Percentiles rank a stretch among this genome's conserved stretches.
Evolutionary conservation across 2,329 filamentous ascomycete species (phyloP).

Genomic region (Lomentospora prolificans): DNA sequence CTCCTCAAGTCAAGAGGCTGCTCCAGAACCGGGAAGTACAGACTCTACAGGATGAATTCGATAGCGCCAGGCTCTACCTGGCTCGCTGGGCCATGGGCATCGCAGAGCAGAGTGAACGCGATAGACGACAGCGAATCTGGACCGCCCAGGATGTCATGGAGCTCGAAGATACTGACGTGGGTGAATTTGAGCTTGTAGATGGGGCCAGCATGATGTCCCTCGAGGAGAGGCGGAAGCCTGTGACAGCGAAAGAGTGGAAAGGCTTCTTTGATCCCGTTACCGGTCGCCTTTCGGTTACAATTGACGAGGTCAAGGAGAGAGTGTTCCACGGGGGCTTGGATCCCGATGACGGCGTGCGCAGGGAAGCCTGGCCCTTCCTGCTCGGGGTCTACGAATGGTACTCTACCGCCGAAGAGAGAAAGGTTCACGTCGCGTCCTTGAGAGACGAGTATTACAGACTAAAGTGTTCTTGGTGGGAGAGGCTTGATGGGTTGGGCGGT

Average conservation of each 20-base stretch:
- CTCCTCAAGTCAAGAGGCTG: slow-evolving; percentile 75
- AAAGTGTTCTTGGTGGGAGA: slow-evolving; percentile 95
- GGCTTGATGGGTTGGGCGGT: slow-evolving; percentile 71
- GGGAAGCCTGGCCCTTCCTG: slow-evolving; percentile 93
- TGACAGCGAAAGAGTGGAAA: slow-evolving; percentile 84
- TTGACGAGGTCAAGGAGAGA: slow-evolving; percentile 93
- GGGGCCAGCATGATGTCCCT: slow-evolving; percentile 64
- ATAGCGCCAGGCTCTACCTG: slow-evolving; percentile 88
- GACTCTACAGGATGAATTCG: slow-evolving; percentile 91
- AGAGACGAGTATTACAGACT: slow-evolving; percentile 89
- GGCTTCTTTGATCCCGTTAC: slow-evolving; percentile 70
- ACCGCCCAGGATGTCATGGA: slow-evolving; percentile 87
- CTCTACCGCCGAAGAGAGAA: slow-evolving; percentile 75
- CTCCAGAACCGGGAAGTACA: slow-evolving; percentile 90
- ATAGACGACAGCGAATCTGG: slow-evolving; percentile 80
- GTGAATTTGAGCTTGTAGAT: slow-evolving; percentile 90
- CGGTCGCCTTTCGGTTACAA: slow-evolving; percentile 67
- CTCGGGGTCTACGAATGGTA: slow-evolving; percentile 91
- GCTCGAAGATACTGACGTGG: slow-evolving; percentile 88
- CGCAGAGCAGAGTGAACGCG: slow-evolving; percentile 88
- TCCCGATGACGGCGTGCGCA: slow-evolving; percentile 80
- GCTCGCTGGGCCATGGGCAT: slow-evolving; percentile 98
- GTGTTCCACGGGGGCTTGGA: slow-evolving; percentile 91
- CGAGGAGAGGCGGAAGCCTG: slow-evolving; percentile 64
- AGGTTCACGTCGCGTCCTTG: slow-evolving; percentile 71